These are phyloP conservation scores for Schizosaccharomyces octosporus DNA, from an alignment of 805 yeast genomes.

Conservation along the genomic window DNA sequence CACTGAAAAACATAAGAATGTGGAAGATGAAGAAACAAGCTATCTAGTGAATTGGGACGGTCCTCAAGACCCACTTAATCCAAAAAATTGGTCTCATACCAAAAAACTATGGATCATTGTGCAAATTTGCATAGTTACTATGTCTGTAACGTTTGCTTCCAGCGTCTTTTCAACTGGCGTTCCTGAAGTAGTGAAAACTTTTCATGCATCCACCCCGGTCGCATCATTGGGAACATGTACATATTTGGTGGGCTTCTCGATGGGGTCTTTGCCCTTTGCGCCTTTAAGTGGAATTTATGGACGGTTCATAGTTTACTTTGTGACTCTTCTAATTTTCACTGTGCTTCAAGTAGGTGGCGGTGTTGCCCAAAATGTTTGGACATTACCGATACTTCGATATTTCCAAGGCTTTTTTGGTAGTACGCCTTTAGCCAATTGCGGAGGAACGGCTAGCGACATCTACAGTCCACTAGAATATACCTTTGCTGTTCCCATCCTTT, in stretches of 20 bases:
- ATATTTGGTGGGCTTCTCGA: slow-evolving; percentile 70
- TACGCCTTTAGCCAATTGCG: slow-evolving; percentile 64
- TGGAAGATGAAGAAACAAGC: background rate
- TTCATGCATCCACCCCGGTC: slow-evolving; percentile 50
- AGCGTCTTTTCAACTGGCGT: slow-evolving; percentile 75
- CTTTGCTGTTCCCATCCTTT: slow-evolving; percentile 69
- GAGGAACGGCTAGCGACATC: slow-evolving; percentile 78
- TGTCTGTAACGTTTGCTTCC: slow-evolving; percentile 81
- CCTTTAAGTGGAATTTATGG: slow-evolving; percentile 73
- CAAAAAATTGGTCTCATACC: slow-evolving; percentile 15
- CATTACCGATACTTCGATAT: slow-evolving; percentile 58
- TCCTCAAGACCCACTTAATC: slow-evolving; percentile 65
- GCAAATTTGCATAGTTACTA: slow-evolving; percentile 42
- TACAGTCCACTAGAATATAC: slow-evolving; percentile 65
- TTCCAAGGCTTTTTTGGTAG: slow-evolving; percentile 69
- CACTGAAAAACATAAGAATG: background rate
- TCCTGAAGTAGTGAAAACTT: slow-evolving; percentile 37
- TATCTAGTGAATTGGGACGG: background rate
- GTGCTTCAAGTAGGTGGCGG: slow-evolving; percentile 77
- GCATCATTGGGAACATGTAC: slow-evolving; percentile 57
- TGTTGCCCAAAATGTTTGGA: slow-evolving; percentile 55
- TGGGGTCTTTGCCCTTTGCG: slow-evolving; percentile 77
- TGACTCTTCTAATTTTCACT: slow-evolving; percentile 48
- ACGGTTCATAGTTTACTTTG: slow-evolving; percentile 56
- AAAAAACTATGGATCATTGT: slow-evolving; percentile 27